Conservation (phyloP, 2,329 filamentous ascomycete genomes). For the Alternaria incomplexa region DNA sequence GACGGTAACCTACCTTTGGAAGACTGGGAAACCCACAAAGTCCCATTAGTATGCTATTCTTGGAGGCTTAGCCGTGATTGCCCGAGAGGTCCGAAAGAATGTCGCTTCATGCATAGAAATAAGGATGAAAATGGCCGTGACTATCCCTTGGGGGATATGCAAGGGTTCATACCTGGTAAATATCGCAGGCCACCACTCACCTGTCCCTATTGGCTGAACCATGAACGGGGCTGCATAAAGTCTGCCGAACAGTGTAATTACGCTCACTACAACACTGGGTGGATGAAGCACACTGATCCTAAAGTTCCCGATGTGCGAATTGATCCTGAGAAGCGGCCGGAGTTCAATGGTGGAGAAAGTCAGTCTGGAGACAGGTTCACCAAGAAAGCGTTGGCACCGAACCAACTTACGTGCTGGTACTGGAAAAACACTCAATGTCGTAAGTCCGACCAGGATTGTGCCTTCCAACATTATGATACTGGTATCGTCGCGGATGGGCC, state of each 20-base stretch:
- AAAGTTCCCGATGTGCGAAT: conserved; percentile 7
- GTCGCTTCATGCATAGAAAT: conserved; percentile 37
- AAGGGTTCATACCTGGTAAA: conserved; percentile 32
- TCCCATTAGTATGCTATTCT: conserved; percentile 36
- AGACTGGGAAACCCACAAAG: conserved; percentile 34
- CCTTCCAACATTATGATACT: conserved; percentile 23
- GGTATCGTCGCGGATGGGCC: conserved; percentile 15
- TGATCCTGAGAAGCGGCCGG: conserved; percentile 8
- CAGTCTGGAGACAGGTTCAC: neutral
- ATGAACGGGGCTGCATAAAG: conserved; percentile 21
- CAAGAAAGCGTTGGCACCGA: neutral
- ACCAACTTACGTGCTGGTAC: conserved; percentile 28
- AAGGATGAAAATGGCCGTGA: conserved; percentile 22
- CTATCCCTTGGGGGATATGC: conserved; percentile 18
- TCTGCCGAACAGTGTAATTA: conserved; percentile 29
- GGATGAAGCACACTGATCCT: neutral
- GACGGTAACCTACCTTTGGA: conserved; percentile 10
- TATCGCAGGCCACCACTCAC: conserved; percentile 35
- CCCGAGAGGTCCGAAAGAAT: conserved; percentile 18
- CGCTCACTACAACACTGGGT: conserved; percentile 43
- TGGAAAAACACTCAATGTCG: conserved; percentile 21
- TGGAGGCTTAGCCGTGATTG: conserved; percentile 37
- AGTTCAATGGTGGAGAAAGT: neutral
- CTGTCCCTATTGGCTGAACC: conserved; percentile 34
- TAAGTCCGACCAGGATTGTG: conserved; percentile 10